These are phyloP conservation scores for Candida multigemmis DNA, from an alignment of 805 yeast genomes.

Conservation along the genomic window DNA sequence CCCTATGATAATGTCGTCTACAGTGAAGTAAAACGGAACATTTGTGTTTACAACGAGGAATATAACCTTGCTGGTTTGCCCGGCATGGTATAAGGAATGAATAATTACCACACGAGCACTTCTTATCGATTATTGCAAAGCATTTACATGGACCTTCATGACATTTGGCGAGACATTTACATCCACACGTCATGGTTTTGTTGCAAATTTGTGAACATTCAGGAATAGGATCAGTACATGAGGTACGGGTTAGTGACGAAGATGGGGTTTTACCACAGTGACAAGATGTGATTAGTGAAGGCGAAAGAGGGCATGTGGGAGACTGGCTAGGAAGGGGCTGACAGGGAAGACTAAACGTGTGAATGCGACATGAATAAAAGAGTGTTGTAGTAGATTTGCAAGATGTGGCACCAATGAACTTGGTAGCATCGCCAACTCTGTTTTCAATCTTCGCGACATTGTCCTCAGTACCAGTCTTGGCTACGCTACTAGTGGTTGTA, in stretches of 20 bases:
- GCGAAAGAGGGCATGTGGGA: slow-evolving; percentile 52
- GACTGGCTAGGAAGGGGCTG: slow-evolving; percentile 33
- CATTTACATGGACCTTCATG: slow-evolving; percentile 77
- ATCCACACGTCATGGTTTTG: slow-evolving; percentile 64
- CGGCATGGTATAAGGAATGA: slow-evolving; percentile 57
- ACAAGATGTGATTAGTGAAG: slow-evolving; percentile 53
- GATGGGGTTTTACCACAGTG: slow-evolving; percentile 68
- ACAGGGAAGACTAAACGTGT: slow-evolving; percentile 41
- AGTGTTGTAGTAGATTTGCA: slow-evolving; percentile 36
- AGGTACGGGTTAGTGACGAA: slow-evolving; percentile 32
- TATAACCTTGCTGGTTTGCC: slow-evolving; percentile 38
- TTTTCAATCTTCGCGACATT: no score
- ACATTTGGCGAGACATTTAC: slow-evolving; percentile 56
- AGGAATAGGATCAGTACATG: slow-evolving; percentile 75
- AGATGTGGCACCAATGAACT: slow-evolving; percentile 23
- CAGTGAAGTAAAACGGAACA: slow-evolving; percentile 74
- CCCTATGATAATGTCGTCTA: slow-evolving; percentile 68
- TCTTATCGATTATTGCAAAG: slow-evolving; percentile 36
- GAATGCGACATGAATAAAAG: slow-evolving; percentile 56
- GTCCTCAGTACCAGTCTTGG: no score
- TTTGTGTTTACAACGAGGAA: slow-evolving; percentile 58
- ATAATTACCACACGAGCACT: slow-evolving; percentile 57
- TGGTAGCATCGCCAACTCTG: slow-evolving; percentile 3
- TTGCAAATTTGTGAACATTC: slow-evolving; percentile 62
- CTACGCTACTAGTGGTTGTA: no score